Base-by-base conservation (phyloP, 2,329 filamentous ascomycete genomes). In the Helotiales sp. region DNA sequence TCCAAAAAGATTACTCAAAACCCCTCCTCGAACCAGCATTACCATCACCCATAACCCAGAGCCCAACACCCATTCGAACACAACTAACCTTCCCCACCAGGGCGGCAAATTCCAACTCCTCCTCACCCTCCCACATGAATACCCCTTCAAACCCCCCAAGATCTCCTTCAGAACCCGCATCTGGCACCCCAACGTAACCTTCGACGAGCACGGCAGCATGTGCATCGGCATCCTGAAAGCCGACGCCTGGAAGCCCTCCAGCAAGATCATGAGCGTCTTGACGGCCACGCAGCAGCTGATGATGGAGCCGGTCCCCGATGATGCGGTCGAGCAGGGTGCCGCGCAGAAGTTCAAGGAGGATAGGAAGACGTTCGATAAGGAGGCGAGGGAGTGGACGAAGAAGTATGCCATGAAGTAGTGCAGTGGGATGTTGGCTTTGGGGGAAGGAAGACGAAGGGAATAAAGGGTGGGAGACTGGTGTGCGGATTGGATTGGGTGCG, bases 181-280 rank as follows among this genome's bases (percentile, higher is more conserved):
- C 79, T 93, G 91, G 81, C 90, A 93, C 78, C 90, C 90, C 0
- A 93, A 93, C 75, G 87, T 93, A 65, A 88, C 86, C 74, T 91
- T 91, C 79, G 89, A 91, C 73, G 89, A 91, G 75, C 89, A 90
- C 72, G 90, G 90, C 43, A 87, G 85, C 70, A 92, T 93, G 89
- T 93, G 90, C 75, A 81, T 93, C 63, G 90, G 89, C 26, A 89
- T 92, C 81, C 82, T 93, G 64, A 87, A 89, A 64, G 80, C 86
- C 1, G 89, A 92, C 61, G 86, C 89, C 73, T 93, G 90, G 90
- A 93, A 93, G 80, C 90, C 90, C 1, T 87, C 86, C 63, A 90
- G 87, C 76, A 90, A 88, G 80, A 87, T 92, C 71, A 78, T 82
- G 24, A 84, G 86, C 1, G 89, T 92, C 43, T 82, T 93, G 54